Conservation (phyloP, 208 protist genomes). For the Trypanosoma scelopori region DNA sequence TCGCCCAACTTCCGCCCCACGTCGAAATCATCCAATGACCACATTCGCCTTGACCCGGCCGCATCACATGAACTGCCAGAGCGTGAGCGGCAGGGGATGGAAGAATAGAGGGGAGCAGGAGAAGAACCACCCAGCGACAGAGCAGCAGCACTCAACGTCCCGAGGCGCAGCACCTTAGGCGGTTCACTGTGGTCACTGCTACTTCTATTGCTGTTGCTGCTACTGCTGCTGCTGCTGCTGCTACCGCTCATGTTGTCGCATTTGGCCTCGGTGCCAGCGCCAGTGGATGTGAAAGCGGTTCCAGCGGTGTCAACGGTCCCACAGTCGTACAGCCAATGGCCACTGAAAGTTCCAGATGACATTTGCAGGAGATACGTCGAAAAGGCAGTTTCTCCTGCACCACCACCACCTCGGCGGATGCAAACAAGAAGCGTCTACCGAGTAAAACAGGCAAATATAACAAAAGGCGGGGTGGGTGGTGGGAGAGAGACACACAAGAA, state of each 20-base stretch:
- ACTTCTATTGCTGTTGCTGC: not conserved
- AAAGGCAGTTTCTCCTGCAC: not conserved
- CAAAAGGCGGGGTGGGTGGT: too few species aligned
- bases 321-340: conserved; percentile 15
- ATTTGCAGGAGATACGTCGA: not conserved
- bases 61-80: not conserved
- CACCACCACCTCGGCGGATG: not conserved
- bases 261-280: too few species aligned
- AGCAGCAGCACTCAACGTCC: not conserved
- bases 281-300: too few species aligned
- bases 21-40: conserved; percentile 56
- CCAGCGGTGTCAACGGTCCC: too few species aligned
- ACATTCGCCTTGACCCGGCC: conserved; percentile 13
- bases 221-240: not conserved
- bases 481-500: not conserved
- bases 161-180: not conserved
- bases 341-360: not conserved
- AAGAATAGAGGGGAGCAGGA: too few species aligned
- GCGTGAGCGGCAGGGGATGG: too few species aligned
- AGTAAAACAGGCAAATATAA: too few species aligned
- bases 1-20: conserved; percentile 44
- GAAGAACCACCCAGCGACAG: too few species aligned
- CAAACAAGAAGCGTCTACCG: conserved; percentile 23
- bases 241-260: too few species aligned
- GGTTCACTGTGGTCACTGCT: too few species aligned